Percentiles rank a stretch among this genome's conserved stretches.
Evolutionary conservation across 2,329 filamentous ascomycete genomes (phyloP).

Genomic region (Ascochyta viciae-villosae): DNA sequence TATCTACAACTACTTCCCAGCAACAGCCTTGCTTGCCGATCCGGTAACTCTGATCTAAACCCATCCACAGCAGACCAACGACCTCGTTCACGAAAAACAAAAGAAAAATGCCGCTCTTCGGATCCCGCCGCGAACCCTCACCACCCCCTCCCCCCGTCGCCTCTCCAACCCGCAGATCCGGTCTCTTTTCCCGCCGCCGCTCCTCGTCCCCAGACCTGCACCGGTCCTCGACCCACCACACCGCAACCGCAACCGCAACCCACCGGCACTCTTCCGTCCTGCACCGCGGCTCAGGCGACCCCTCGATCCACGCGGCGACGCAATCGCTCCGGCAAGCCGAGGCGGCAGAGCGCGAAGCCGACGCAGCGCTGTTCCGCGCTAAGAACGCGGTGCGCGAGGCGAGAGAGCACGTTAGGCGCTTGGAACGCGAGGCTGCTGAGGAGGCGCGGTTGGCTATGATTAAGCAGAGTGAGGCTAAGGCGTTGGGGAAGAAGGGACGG

Average conservation of each 20-base stretch:
- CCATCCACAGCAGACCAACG: not conserved
- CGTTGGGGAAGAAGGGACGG: constrained; percentile 72
- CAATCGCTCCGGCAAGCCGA: constrained; percentile 70
- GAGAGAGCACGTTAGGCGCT: constrained; percentile 65
- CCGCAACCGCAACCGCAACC: constrained; percentile 33
- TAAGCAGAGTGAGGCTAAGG: constrained; percentile 70
- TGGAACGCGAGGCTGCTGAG: constrained; percentile 68
- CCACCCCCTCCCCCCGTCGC: constrained; percentile 29
- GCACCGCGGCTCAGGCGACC: constrained; percentile 60
- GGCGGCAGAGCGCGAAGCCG: constrained; percentile 69
- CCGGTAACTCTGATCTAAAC: not conserved
- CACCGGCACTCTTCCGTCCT: constrained; percentile 48
- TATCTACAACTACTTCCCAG: not conserved
- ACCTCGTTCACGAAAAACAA: too few species aligned
- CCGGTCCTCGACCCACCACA: constrained; percentile 20
- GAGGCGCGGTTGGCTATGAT: constrained; percentile 67
- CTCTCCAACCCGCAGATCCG: constrained; percentile 34
- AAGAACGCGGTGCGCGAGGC: constrained; percentile 67
- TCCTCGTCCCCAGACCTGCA: constrained; percentile 40
- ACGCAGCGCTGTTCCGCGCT: constrained; percentile 67
- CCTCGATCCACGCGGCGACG: constrained; percentile 66
- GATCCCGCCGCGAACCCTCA: constrained; percentile 34
- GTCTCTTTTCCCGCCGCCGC: constrained; percentile 49
- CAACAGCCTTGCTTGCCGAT: not conserved
- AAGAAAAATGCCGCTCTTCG: constrained; percentile 45